Evolutionary conservation across 768 basidiomycete genomes (phyloP), one percentile per base, ranked within the genome.

Genomic region (Paxillus rubicundulus): DNA sequence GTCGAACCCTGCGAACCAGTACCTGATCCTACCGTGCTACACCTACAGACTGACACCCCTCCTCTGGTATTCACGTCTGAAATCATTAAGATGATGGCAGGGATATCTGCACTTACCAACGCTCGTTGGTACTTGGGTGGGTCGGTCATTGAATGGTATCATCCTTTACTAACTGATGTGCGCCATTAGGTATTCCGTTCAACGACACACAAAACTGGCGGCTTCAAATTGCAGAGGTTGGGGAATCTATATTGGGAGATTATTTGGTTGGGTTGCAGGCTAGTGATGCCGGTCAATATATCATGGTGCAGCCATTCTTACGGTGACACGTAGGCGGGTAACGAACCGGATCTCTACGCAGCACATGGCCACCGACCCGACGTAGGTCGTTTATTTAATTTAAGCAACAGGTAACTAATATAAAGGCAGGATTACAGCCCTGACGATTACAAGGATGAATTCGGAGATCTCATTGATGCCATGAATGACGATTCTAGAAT

Each of bases 301-400:
- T 18, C 10, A 14, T 21, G 12, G 16, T 33, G 16, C 18, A 20
- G 9, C 20, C 13, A 12, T 12, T 38, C 18, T 33, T 33, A 45
- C 14, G 7, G 28, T 32, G 27, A 1, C 45, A 20, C 32, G 8
- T 84, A 88, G 63, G 79, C 82, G 1, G 87, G 84, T 2, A 89
- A 91, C 63, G 89, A 91, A 68, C 89, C 88, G 14, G 89, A 92
- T 72, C 77, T 89, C 56, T 92, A 85, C 57, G 69, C 74, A 9
- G 72, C 70, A 33, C 74, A 75, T 55, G 65, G 69, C 12, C 72
- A 72, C 41, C 68, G 76, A 17, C 50, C 62, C 0, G 51, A 47
- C 1, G 60, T 62, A 36, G 10, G 50, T 41, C 13, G 20, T 18
- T n/a, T 24, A 2, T 5, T 20, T 12, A 13, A 4, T 17, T n/a